phyloP scores from a whole-genome alignment of 176 grass and related monocot genomes.

The Neostapfia colusana region DNA sequence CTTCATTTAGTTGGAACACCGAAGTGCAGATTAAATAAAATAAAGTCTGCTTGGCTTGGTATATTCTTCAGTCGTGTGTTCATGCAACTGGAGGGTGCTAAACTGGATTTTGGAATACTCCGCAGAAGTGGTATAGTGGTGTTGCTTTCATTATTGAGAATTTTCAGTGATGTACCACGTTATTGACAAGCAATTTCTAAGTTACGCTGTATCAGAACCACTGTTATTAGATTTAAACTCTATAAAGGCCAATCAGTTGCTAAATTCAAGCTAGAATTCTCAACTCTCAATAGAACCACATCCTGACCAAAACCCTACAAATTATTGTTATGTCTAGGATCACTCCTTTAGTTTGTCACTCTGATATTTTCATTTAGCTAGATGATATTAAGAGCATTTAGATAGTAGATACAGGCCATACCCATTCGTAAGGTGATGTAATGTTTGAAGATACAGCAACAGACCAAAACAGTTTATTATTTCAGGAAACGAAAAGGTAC shows the following conservation, averaged over 20 bases:
- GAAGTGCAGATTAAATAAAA: background rate
- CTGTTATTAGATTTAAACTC: background rate
- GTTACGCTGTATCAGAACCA: background rate
- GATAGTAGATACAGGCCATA: background rate
- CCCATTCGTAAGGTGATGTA: background rate
- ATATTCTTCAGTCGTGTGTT: constrained; percentile 43
- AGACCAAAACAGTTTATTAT: constrained; percentile 22
- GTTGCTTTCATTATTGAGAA: background rate
- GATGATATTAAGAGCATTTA: background rate
- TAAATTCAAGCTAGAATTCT: background rate
- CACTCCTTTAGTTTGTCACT: background rate
- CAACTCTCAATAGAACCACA: background rate
- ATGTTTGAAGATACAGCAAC: constrained; percentile 15
- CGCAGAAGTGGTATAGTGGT: background rate
- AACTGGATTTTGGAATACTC: constrained; percentile 46
- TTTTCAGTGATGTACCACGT: background rate
- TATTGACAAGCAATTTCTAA: background rate
- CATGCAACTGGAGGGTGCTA: constrained; percentile 41
- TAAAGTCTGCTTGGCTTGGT: constrained; percentile 27
- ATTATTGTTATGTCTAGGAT: background rate
- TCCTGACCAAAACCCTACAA: background rate
- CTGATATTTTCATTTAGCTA: background rate
- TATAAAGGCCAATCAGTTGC: background rate
- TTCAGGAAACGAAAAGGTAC: constrained; percentile 17
- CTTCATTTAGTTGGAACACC: background rate